phyloP scores from a whole-genome alignment of 2,329 filamentous ascomycete species.

The Leptographium wingfieldii region DNA sequence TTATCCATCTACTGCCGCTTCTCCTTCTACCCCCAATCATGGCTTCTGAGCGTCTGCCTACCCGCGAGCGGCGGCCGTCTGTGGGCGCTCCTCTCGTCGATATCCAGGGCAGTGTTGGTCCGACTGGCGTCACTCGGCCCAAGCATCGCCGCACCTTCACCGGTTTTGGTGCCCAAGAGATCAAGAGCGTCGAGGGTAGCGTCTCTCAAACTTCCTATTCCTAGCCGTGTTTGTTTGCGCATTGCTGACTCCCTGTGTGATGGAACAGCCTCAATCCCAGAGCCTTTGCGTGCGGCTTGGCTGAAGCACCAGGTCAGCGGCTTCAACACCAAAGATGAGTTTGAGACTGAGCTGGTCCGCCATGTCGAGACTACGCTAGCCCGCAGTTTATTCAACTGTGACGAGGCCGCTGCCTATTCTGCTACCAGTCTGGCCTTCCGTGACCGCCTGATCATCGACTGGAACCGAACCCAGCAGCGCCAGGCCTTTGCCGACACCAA shows the following conservation, averaged over 20 bases:
- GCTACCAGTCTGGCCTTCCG: conserved; percentile 86
- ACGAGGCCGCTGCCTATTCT: conserved; percentile 85
- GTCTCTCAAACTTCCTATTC: conserved; percentile 9
- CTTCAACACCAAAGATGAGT: conserved; percentile 71
- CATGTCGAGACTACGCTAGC: conserved; percentile 96
- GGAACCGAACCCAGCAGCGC: conserved; percentile 96
- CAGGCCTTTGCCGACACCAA: conserved; percentile 88
- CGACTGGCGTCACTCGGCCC: conserved; percentile 70
- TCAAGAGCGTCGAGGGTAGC: conserved; percentile 82
- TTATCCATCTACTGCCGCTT: background rate
- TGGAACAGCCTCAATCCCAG: conserved; percentile 59
- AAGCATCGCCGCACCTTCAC: conserved; percentile 98
- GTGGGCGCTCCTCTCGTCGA: conserved; percentile 74
- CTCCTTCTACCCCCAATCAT: background rate
- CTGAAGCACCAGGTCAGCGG: conserved; percentile 48
- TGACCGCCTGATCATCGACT: conserved; percentile 84
- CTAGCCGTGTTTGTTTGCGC: background rate
- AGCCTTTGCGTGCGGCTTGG: conserved; percentile 75
- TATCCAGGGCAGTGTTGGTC: conserved; percentile 74
- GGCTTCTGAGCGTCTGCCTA: conserved; percentile 24
- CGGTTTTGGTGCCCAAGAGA: conserved; percentile 79
- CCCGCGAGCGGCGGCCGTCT: conserved; percentile 69
- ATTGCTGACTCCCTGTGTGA: background rate
- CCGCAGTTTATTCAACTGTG: conserved; percentile 94
- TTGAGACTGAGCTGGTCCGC: conserved; percentile 74